These are phyloP conservation scores for Aspergillus aculeatus DNA, from an alignment of 2,329 filamentous ascomycete species.

Conservation along the genomic window DNA sequence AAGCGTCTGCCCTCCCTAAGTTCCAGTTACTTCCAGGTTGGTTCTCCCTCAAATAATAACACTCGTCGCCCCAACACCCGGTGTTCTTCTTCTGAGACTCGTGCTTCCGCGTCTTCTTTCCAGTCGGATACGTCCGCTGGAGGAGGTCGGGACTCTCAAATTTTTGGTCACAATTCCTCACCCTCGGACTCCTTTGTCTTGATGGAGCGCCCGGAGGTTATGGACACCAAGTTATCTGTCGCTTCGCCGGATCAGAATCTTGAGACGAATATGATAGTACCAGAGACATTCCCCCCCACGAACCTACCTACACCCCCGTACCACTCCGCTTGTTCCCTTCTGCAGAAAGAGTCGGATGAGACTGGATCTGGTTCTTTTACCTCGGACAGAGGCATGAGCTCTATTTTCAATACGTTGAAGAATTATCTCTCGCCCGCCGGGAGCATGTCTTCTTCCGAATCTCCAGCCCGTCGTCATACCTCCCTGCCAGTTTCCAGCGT, in stretches of 20 bases:
- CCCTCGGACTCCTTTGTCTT: slow-evolving; percentile 45
- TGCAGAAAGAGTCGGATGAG: slow-evolving; percentile 45
- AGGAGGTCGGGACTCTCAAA: slow-evolving; percentile 25
- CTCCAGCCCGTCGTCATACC: slow-evolving; percentile 45
- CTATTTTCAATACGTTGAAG: slow-evolving; percentile 46
- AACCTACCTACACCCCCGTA: slow-evolving; percentile 46
- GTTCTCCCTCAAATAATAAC: slow-evolving; percentile 77
- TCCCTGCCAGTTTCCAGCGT: slow-evolving; percentile 62
- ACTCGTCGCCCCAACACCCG: slow-evolving; percentile 45
- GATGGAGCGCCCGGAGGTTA: slow-evolving; percentile 39
- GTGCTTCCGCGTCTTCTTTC: slow-evolving; percentile 24
- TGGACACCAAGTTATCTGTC: slow-evolving; percentile 30
- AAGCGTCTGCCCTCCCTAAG: slow-evolving; percentile 94
- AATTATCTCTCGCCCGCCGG: slow-evolving; percentile 43
- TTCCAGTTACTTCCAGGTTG: slow-evolving; percentile 99
- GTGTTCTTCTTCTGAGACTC: slow-evolving; percentile 37
- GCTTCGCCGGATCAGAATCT: slow-evolving; percentile 25
- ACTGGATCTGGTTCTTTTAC: slow-evolving; percentile 39
- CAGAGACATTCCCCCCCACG: slow-evolving; percentile 34
- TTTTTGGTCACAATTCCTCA: slow-evolving; percentile 28
- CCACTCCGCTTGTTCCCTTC: slow-evolving; percentile 43
- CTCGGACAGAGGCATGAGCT: slow-evolving; percentile 40
- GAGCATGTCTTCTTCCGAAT: slow-evolving; percentile 31
- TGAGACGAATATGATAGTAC: slow-evolving; percentile 25
- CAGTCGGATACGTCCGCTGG: slow-evolving; percentile 26